A percentile compares a stretch with the other conserved stretches of the same genome.
phyloP scores from a whole-genome alignment of 2,329 filamentous ascomycete species.

The Aschersonia sp. region DNA sequence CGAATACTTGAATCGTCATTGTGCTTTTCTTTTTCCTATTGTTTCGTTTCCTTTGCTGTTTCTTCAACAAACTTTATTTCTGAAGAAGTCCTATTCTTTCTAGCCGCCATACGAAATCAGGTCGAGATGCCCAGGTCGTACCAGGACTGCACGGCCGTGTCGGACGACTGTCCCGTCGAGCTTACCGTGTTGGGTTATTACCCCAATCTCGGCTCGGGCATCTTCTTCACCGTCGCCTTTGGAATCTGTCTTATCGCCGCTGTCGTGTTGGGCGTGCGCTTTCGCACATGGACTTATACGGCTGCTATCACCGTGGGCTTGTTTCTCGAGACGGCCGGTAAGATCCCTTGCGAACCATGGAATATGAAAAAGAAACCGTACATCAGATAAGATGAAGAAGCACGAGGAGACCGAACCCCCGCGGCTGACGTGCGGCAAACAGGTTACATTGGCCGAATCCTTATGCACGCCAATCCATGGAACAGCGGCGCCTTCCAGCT shows the following conservation, averaged over 20 bases:
- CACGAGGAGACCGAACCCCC: not conserved
- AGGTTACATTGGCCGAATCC: slow-evolving; percentile 39
- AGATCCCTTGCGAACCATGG: no score
- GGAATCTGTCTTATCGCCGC: slow-evolving; percentile 27
- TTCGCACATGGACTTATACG: slow-evolving; percentile 41
- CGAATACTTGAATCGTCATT: no score
- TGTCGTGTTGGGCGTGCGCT: slow-evolving; percentile 28
- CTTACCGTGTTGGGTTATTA: slow-evolving; percentile 40
- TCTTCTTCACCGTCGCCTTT: slow-evolving; percentile 37
- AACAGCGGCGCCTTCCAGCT: slow-evolving; percentile 37
- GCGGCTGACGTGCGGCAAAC: not conserved
- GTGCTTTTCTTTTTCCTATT: not conserved
- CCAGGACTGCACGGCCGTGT: slow-evolving; percentile 14
- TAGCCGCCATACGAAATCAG: not conserved
- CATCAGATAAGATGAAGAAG: slow-evolving; percentile 2
- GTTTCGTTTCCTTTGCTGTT: not conserved
- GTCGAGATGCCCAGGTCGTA: not conserved
- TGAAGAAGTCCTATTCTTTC: no score
- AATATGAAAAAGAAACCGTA: no score
- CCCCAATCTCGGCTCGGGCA: slow-evolving; percentile 40
- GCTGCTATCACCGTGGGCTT: slow-evolving; percentile 32
- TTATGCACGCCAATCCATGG: slow-evolving; percentile 40
- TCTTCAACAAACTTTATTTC: no score
- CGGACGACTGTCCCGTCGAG: slow-evolving; percentile 31
- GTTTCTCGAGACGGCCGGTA: slow-evolving; percentile 36